Evolutionary conservation across 345 rosid species (phyloP).

Genomic region (Anastatica hierochuntica): DNA sequence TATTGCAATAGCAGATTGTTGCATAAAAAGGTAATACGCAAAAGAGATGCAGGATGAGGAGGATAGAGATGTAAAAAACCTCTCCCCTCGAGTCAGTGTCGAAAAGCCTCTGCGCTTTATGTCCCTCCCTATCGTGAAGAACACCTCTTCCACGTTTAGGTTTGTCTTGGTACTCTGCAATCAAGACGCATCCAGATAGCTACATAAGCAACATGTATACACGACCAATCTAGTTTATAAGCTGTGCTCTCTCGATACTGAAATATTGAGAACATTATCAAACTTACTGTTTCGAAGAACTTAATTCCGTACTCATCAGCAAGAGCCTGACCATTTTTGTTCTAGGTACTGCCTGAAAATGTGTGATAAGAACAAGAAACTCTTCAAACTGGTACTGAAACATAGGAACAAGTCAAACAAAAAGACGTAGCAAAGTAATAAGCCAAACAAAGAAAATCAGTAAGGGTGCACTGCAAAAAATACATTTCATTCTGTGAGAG

Average conservation of each 20-base stretch:
- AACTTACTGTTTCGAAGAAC: constrained; percentile 88
- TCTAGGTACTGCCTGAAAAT: constrained; percentile 80
- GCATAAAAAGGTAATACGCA: no score
- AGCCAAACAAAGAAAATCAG: background rate
- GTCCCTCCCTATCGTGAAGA: constrained; percentile 90
- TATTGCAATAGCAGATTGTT: background rate
- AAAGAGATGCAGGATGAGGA: background rate
- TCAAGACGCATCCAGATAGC: background rate
- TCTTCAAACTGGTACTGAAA: background rate
- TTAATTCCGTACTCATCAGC: constrained; percentile 98
- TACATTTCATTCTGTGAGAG: background rate
- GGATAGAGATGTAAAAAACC: constrained; percentile 31
- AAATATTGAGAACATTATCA: background rate
- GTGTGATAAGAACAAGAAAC: constrained; percentile 14
- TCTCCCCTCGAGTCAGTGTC: constrained; percentile 68
- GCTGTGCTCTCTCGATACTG: background rate
- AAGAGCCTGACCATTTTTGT: constrained; percentile 95
- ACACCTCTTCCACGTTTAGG: constrained; percentile 89
- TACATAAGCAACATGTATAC: constrained; percentile 2
- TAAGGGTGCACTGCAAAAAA: background rate
- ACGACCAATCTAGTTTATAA: background rate
- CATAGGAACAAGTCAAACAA: background rate
- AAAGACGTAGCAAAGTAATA: background rate
- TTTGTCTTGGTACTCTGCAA: constrained; percentile 97
- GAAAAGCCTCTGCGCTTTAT: constrained; percentile 88